Evolutionary conservation across 202 grass and related monocot genomes (phyloP).

Genomic region (Saccharum hybrid): DNA sequence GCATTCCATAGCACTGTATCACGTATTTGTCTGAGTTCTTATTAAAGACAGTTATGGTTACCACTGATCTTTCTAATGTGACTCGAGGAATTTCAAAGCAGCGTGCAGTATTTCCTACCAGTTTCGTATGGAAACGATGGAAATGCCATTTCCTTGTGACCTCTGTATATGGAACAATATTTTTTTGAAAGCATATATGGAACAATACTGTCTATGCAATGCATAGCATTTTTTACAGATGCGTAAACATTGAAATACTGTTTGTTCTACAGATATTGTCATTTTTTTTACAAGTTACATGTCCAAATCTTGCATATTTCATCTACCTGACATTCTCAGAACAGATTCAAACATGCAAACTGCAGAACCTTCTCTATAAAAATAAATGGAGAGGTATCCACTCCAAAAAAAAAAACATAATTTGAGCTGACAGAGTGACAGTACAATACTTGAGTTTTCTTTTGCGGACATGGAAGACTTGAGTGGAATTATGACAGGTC

Average conservation of each 20-base stretch:
- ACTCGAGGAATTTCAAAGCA: background rate
- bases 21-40: background rate
- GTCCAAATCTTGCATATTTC: background rate
- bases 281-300: background rate
- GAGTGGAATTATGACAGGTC: background rate
- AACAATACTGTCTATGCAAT: constrained; percentile 3
- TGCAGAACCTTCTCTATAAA: constrained; percentile 15
- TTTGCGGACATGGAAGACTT: background rate
- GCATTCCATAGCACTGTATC: background rate
- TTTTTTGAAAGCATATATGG: background rate
- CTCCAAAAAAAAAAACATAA: background rate
- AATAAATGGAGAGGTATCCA: background rate
- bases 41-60: constrained; percentile 3
- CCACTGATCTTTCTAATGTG: background rate
- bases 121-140: background rate
- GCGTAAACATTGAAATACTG: background rate
- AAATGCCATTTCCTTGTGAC: background rate
- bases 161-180: background rate
- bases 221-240: background rate
- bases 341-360: constrained; percentile 1
- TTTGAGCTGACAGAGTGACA: background rate
- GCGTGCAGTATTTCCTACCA: background rate
- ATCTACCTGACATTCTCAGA: background rate
- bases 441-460: constrained; percentile 1
- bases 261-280: background rate